Conservation (phyloP, 2,329 filamentous ascomycete genomes). For the Beauveria australis region DNA sequence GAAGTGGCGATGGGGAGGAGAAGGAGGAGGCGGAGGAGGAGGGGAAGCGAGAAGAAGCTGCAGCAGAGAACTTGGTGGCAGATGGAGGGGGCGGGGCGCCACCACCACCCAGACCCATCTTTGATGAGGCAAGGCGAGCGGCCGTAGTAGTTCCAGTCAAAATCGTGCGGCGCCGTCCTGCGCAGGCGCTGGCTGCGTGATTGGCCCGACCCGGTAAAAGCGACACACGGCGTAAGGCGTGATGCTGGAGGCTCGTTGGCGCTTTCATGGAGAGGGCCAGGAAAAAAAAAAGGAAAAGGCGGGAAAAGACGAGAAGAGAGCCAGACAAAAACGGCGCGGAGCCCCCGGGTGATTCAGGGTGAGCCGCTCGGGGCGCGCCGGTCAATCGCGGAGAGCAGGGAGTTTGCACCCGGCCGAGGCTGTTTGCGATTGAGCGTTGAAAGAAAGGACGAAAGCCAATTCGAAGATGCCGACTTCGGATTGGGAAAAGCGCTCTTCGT, state of each 20-base stretch:
- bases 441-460: neutral
- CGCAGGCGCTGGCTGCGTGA: neutral
- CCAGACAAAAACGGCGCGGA: neutral
- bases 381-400: neutral
- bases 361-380: neutral
- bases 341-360: neutral
- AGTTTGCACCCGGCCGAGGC: neutral
- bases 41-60: conserved; percentile 15
- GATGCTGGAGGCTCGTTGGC: neutral
- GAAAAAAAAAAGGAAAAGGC: neutral
- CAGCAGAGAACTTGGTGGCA: conserved; percentile 11
- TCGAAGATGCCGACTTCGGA: neutral
- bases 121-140: neutral
- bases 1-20: conserved; percentile 37
- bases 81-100: conserved; percentile 32
- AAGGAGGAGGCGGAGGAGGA: conserved; percentile 16
- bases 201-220: neutral
- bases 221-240: conserved; percentile 3
- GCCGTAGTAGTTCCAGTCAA: neutral
- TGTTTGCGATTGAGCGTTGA: neutral
- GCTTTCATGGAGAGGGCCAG: neutral
- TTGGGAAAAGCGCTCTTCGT: neutral
- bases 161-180: neutral
- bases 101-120: conserved; percentile 19
- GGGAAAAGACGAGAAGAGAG: too few relatives aligned